phyloP scores from a whole-genome alignment of 352 stramenopile genomes.

The Globisporangium polare region DNA sequence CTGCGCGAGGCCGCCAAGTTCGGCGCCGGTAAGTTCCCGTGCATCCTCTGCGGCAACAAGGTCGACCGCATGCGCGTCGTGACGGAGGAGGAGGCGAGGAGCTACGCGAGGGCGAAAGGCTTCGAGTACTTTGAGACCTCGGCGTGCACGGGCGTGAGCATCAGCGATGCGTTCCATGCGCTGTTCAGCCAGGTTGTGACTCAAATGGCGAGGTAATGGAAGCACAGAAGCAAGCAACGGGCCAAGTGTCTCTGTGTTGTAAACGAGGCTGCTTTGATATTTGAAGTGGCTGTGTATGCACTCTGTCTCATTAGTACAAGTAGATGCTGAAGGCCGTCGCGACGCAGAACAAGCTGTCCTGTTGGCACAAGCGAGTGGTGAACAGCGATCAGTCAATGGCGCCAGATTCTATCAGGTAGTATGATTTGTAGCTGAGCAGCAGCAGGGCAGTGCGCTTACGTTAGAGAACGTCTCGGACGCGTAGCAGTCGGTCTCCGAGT shows the following conservation, averaged over 20 bases:
- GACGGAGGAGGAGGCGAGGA: conserved; percentile 68
- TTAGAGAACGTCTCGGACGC: conserved; percentile 89
- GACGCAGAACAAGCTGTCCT: conserved; percentile 90
- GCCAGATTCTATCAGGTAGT: too few relatives aligned
- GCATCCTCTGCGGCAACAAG: conserved; percentile 92
- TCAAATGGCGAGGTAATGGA: conserved; percentile 22
- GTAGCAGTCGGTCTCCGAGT: conserved; percentile 86
- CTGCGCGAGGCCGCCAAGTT: conserved; percentile 87
- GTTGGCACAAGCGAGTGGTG: neutral
- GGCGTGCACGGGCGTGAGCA: conserved; percentile 82
- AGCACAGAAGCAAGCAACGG: too few relatives aligned
- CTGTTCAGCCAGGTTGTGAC: conserved; percentile 71
- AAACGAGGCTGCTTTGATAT: neutral
- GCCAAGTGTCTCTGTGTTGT: too few relatives aligned
- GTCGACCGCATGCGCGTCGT: conserved; percentile 76
- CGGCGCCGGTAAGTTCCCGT: conserved; percentile 81
- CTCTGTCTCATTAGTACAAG: conserved; percentile 53
- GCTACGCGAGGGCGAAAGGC: conserved; percentile 69
- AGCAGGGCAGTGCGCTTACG: conserved; percentile 26
- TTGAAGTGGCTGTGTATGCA: too few relatives aligned
- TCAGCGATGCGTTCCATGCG: conserved; percentile 82
- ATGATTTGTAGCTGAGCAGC: too few relatives aligned
- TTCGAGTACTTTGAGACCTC: conserved; percentile 93
- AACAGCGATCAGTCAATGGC: neutral
- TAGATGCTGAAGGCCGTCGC: conserved; percentile 88